phyloP scores from a whole-genome alignment of 2,329 filamentous ascomycete species.

The Hypoxylon sp. region DNA sequence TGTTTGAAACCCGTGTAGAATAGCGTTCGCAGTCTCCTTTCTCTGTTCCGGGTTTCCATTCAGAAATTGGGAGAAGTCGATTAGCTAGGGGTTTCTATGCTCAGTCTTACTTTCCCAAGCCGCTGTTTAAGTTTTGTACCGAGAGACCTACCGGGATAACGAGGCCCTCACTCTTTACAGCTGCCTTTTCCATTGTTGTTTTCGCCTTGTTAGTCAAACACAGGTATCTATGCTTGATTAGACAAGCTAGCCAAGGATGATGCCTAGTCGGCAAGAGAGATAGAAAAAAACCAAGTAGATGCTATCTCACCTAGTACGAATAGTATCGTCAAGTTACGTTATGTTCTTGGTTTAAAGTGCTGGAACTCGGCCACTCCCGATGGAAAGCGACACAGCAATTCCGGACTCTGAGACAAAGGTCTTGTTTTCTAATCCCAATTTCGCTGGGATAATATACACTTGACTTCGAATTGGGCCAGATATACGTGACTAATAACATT shows the following conservation, averaged over 20 bases:
- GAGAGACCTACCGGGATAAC: constrained; percentile 66
- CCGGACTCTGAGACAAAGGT: background rate
- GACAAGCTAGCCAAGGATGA: background rate
- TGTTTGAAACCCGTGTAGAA: constrained; percentile 85
- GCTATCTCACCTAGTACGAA: background rate
- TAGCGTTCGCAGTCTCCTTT: constrained; percentile 75
- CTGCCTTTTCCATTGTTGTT: constrained; percentile 57
- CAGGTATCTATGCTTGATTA: background rate
- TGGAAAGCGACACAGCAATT: constrained; percentile 7
- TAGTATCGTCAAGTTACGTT: constrained; percentile 9
- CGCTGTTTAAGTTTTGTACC: background rate
- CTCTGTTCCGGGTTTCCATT: constrained; percentile 73
- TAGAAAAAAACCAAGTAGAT: background rate
- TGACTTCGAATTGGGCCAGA: background rate
- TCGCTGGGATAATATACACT: background rate
- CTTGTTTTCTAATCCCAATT: background rate
- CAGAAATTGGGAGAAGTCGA: constrained; percentile 83
- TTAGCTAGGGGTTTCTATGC: constrained; percentile 67
- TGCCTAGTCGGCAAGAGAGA: background rate
- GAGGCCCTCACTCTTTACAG: constrained; percentile 67
- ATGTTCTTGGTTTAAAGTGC: constrained; percentile 5
- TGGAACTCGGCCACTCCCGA: constrained; percentile 30
- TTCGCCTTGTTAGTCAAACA: constrained; percentile 9
- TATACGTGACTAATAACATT: constrained; percentile 29
- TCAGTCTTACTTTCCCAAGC: constrained; percentile 23